Conservation (phyloP, 169 alveolate genomes). For the Cyclospora cayetanensis region DNA sequence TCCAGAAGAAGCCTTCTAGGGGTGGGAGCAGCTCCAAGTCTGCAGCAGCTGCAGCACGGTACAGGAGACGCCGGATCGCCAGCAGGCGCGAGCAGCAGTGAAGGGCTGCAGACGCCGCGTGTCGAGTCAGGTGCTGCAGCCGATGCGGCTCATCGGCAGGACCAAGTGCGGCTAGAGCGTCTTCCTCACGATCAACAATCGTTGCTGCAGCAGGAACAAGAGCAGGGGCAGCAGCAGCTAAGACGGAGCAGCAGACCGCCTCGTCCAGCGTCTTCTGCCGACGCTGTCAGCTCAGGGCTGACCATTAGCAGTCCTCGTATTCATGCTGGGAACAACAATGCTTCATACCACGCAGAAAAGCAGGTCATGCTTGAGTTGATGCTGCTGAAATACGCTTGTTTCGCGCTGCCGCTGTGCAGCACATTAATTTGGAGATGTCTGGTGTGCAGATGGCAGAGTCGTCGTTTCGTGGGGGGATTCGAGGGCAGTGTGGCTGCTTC, state of each 20-base stretch:
- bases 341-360: background rate
- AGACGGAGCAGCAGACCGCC: slow-evolving; percentile 36
- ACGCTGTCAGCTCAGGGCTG: slow-evolving; percentile 2
- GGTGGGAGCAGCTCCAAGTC: background rate
- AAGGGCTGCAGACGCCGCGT: background rate
- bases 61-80: background rate
- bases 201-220: background rate
- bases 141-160: background rate
- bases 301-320: slow-evolving; percentile 7
- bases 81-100: background rate
- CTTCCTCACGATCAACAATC: background rate
- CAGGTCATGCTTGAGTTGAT: background rate
- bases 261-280: background rate
- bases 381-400: too few species aligned
- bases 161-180: background rate
- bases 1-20: background rate
- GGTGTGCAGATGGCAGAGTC: too few species aligned
- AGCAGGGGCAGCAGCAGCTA: slow-evolving; percentile 4
- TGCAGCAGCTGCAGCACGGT: background rate
- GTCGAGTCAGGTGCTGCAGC: background rate
- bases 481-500: too few species aligned
- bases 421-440: too few species aligned
- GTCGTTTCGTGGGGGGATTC: too few species aligned
- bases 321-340: background rate
- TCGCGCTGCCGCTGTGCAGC: too few species aligned